Evolutionary conservation across 371 early-diverging fungal genomes (phyloP), one percentile per base, ranked within the genome.

Genomic region (Mycotypha africana): DNA sequence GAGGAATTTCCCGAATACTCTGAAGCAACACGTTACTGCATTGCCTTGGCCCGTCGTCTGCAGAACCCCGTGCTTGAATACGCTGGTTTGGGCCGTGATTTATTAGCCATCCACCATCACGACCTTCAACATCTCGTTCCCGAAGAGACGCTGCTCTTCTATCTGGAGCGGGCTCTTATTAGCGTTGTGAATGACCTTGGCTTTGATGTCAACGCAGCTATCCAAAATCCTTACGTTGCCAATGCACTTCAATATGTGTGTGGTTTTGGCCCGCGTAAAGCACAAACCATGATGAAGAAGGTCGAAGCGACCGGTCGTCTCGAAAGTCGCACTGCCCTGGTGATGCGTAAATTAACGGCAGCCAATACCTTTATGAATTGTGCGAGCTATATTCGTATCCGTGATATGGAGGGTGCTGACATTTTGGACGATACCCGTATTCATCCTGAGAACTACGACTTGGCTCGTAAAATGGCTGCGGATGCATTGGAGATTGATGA

Each of bases 401-500:
- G 70, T 15, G 67, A 74, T 49, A 51, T 65, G 24, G 72, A 78
- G 26, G 64, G 77, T 12, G 68, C 64, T 4, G 76, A 81, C 57
- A 92, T 96, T 42, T 74, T 98, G 31, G 99, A 98, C 60, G 85
- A 85, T 51, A 98, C 96, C 19, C 85, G 97, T 23, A 90, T 98
- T 33, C 97, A 96, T 59, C 95, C 94, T 8, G 89, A 93, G 61
- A 91, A 97, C 61, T 98, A 98, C 53, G 86, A 86, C 19, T 67
- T 95, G 30, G 97, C 97, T 1, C 80, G 97, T 23, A 95, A 98
- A 62, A 95, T 97, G 95, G 97, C 94, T 3, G 88, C 91, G 8
- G 97, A 95, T 61, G 97, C 98, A 0, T 67, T 96, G 28, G 97
- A 97, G 51, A 79, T 93, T 38, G 97, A 96, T 41, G 95, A 91